Conservation (phyloP, 257 asterid species). For the Misopates orontium region DNA sequence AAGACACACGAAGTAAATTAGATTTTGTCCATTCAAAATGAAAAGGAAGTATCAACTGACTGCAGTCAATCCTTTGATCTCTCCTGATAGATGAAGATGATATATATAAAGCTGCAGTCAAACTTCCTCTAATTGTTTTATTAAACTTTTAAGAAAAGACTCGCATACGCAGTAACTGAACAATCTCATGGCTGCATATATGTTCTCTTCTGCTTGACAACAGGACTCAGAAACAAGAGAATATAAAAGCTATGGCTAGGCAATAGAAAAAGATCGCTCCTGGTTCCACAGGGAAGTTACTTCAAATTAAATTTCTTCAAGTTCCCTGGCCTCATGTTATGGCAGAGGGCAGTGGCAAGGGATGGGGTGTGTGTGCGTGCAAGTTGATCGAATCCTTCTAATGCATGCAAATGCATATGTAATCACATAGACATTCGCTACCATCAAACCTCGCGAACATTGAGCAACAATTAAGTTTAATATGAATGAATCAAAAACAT, state of each 20-base stretch:
- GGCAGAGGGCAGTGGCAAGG: no score
- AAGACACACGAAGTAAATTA: background rate
- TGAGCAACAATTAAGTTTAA: background rate
- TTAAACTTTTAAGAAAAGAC: background rate
- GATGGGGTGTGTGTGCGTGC: no score
- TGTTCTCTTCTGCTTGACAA: background rate
- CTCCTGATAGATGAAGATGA: no score
- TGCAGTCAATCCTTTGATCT: background rate
- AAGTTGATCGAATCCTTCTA: no score
- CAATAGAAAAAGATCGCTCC: background rate
- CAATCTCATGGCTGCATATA: background rate
- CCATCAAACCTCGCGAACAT: background rate
- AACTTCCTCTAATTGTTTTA: background rate
- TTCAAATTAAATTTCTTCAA: no score
- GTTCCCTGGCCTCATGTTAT: no score
- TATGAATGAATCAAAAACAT: background rate
- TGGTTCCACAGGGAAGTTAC: background rate
- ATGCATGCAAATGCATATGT: no score
- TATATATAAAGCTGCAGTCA: no score
- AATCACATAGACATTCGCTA: no score
- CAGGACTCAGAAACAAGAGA: constrained; percentile 8
- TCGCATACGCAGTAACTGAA: background rate
- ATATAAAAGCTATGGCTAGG: background rate
- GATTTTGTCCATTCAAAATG: background rate
- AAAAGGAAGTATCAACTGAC: background rate